A percentile compares a stretch with the other conserved stretches of the same genome.
Evolutionary conservation across 192 early-diverging fungal genomes (phyloP).

Genomic region (Coemansia brasiliensis): DNA sequence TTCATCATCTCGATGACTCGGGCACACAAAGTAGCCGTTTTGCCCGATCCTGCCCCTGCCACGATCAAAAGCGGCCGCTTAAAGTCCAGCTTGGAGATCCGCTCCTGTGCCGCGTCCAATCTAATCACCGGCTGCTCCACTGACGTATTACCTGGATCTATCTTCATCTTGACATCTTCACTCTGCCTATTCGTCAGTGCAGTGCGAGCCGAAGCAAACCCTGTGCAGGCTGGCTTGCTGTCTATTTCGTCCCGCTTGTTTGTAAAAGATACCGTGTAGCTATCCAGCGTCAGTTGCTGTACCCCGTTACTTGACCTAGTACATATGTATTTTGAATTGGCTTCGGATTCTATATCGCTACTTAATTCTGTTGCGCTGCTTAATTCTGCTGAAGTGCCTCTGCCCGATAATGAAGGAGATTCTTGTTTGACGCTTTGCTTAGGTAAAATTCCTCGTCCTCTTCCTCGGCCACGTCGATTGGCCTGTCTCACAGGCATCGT

Average conservation of each 20-base stretch:
- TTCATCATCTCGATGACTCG: constrained; percentile 45
- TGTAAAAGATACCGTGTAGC: constrained; percentile 42
- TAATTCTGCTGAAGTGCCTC: not conserved
- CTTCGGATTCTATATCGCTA: not conserved
- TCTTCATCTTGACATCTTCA: not conserved
- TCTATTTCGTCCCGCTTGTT: constrained; percentile 1
- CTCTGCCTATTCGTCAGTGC: not conserved
- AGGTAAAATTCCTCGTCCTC: not conserved
- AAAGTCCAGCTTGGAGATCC: constrained; percentile 41
- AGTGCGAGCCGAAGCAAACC: not conserved
- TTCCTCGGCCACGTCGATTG: not conserved
- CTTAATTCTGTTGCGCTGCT: not conserved
- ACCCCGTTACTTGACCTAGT: not conserved
- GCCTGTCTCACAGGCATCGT: not conserved
- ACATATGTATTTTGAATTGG: not conserved
- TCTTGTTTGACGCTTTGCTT: not conserved
- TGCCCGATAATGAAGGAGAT: not conserved
- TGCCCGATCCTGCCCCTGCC: constrained; percentile 50
- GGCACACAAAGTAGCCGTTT: constrained; percentile 49
- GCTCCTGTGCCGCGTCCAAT: constrained; percentile 34
- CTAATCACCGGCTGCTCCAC: constrained; percentile 2
- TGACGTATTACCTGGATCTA: not conserved
- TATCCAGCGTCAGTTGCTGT: constrained; percentile 24
- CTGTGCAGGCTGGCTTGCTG: not conserved
- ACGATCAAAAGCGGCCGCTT: constrained; percentile 44